Evolutionary conservation across 1,139 yeast genomes (phyloP).

Genomic region (Martiniozyma asiatica): DNA sequence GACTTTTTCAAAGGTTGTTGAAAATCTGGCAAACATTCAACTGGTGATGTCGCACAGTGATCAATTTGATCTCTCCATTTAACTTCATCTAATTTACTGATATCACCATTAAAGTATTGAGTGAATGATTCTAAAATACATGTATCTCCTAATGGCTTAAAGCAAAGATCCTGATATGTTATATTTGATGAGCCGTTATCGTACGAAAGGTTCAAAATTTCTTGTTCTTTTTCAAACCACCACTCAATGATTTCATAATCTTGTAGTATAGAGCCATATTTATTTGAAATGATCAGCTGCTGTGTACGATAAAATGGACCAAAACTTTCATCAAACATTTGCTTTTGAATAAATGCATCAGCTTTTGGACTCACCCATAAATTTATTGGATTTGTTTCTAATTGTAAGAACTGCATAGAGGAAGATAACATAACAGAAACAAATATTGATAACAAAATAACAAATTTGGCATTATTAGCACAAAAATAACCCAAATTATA

Average conservation of each 20-base stretch:
- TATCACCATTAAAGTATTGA: constrained; percentile 69
- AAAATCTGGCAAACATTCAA: constrained; percentile 77
- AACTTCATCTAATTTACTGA: constrained; percentile 33
- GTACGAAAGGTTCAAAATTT: constrained; percentile 28
- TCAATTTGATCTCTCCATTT: constrained; percentile 44
- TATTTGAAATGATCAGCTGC: constrained; percentile 68
- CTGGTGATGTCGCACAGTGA: constrained; percentile 69
- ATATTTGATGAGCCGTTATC: constrained; percentile 18
- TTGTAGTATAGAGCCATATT: constrained; percentile 45
- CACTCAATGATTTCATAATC: constrained; percentile 60
- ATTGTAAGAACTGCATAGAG: constrained; percentile 40
- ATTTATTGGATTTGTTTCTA: constrained; percentile 71
- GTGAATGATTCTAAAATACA: constrained; percentile 89
- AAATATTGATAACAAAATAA: constrained; percentile 35
- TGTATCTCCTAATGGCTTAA: constrained; percentile 66
- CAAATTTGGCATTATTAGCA: constrained; percentile 44
- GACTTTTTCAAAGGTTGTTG: constrained; percentile 79
- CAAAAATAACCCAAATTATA: constrained; percentile 43
- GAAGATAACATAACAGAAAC: constrained; percentile 36
- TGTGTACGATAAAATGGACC: constrained; percentile 90
- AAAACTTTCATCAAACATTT: constrained; percentile 63
- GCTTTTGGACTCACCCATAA: constrained; percentile 84
- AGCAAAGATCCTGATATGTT: constrained; percentile 58
- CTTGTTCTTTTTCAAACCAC: constrained; percentile 75
- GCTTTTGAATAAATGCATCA: constrained; percentile 57